These are phyloP conservation scores for Rhypophila decipiens DNA, from an alignment of 495 filamentous ascomycete genomes.

Conservation along the genomic window DNA sequence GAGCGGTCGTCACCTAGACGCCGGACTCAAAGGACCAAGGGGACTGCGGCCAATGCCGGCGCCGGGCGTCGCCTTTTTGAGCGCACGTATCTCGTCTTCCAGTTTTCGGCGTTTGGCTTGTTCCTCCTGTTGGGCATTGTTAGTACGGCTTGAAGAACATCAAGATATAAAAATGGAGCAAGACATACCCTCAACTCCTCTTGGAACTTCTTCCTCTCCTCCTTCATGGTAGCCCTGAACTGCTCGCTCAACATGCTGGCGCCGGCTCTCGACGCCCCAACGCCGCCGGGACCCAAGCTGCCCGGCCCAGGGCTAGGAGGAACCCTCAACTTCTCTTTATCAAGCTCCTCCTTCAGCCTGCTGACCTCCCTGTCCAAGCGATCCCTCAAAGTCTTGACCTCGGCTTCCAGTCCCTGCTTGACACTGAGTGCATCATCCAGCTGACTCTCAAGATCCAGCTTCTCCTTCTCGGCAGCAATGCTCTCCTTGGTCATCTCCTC, in stretches of 20 bases:
- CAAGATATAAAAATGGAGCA: not conserved
- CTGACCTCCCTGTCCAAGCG: slow-evolving; percentile 30
- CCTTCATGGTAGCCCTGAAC: slow-evolving; percentile 38
- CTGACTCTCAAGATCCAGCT: slow-evolving; percentile 62
- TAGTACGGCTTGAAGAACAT: slow-evolving; percentile 3
- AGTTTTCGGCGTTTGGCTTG: slow-evolving; percentile 38
- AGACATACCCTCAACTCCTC: slow-evolving; percentile 42
- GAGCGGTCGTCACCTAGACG: not conserved
- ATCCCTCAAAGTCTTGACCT: slow-evolving; percentile 25
- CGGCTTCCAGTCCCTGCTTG: slow-evolving; percentile 29
- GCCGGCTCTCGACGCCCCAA: slow-evolving; percentile 13
- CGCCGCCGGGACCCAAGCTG: slow-evolving; percentile 4
- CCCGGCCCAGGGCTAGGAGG: slow-evolving; percentile 7
- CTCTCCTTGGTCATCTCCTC: slow-evolving; percentile 80
- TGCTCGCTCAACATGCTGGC: slow-evolving; percentile 33
- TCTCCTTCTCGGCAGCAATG: slow-evolving; percentile 82
- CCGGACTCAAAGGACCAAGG: slow-evolving; percentile 13
- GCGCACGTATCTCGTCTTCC: slow-evolving; percentile 38
- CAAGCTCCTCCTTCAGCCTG: slow-evolving; percentile 37
- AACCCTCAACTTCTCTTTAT: slow-evolving; percentile 35
- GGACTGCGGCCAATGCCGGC: slow-evolving; percentile 29
- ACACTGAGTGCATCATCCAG: slow-evolving; percentile 31
- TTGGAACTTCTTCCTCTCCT: slow-evolving; percentile 47
- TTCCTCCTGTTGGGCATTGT: slow-evolving; percentile 33
- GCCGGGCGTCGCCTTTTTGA: slow-evolving; percentile 20